Evolutionary conservation across 129 eudicot species (phyloP).

Genomic region (Scalesia atractyloides): DNA sequence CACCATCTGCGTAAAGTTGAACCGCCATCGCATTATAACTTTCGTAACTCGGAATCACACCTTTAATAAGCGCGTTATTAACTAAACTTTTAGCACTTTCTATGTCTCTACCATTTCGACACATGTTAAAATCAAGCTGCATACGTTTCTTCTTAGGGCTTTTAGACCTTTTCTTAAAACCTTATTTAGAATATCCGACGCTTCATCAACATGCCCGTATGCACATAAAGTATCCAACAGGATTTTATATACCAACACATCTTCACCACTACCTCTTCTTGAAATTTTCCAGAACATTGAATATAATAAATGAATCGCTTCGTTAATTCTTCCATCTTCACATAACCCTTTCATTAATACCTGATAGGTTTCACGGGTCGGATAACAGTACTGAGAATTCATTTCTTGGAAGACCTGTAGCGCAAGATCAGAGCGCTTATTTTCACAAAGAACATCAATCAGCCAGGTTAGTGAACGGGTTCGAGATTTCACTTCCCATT

Average conservation of each 20-base stretch:
- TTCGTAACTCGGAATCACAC: slow-evolving; percentile 68
- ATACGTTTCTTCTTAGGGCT: slow-evolving; percentile 62
- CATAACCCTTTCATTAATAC: slow-evolving; percentile 87
- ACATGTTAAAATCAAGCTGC: slow-evolving; percentile 53
- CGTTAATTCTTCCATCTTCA: slow-evolving; percentile 70
- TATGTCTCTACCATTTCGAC: slow-evolving; percentile 41
- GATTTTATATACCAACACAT: slow-evolving; percentile 71
- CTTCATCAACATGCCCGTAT: slow-evolving; percentile 65
- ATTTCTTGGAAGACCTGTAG: slow-evolving; percentile 75
- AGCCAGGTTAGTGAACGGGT: slow-evolving; percentile 60
- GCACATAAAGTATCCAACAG: slow-evolving; percentile 76
- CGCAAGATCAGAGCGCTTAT: slow-evolving; percentile 74
- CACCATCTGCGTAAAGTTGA: slow-evolving; percentile 64
- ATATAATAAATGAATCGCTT: slow-evolving; percentile 82
- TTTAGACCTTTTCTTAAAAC: slow-evolving; percentile 78
- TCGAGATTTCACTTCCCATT: slow-evolving; percentile 80
- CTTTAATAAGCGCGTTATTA: slow-evolving; percentile 70
- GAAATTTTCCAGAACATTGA: slow-evolving; percentile 91
- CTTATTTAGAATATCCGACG: slow-evolving; percentile 71
- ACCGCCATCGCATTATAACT: slow-evolving; percentile 67
- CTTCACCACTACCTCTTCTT: slow-evolving; percentile 83
- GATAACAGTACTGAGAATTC: slow-evolving; percentile 67
- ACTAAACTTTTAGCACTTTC: slow-evolving; percentile 55
- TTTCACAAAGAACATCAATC: slow-evolving; percentile 65
- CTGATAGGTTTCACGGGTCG: slow-evolving; percentile 69